Conservation (phyloP, 2,329 filamentous ascomycete species). For the Colletotrichum tofieldiae region DNA sequence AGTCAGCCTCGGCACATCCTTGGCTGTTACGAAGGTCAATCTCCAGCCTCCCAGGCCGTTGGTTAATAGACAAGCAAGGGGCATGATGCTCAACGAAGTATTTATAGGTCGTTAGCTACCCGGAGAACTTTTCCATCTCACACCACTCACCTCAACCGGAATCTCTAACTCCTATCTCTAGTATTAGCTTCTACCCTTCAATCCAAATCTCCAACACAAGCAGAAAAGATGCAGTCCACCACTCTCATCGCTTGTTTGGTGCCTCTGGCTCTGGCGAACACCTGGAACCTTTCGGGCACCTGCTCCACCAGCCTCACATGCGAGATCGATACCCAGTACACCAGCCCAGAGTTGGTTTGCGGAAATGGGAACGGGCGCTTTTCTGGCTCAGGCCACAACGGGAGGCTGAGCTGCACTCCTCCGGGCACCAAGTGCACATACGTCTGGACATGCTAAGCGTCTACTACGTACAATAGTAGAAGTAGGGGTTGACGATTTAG, state of each 20-base stretch:
- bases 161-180: too few relatives aligned
- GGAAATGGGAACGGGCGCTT: neutral
- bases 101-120: too few relatives aligned
- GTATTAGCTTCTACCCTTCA: neutral
- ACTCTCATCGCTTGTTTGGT: neutral
- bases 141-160: too few relatives aligned
- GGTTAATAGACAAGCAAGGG: too few relatives aligned
- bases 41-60: too few relatives aligned
- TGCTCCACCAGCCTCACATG: conserved; percentile 3
- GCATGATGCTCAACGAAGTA: too few relatives aligned
- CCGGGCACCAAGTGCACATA: conserved; percentile 3
- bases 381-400: neutral
- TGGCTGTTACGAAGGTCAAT: too few relatives aligned
- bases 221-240: conserved; percentile 16
- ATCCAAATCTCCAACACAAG: too few relatives aligned
- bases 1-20: too few relatives aligned
- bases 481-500: too few relatives aligned
- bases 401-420: neutral
- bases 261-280: neutral
- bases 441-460: conserved; percentile 1
- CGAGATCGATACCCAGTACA: conserved; percentile 14
- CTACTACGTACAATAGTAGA: neutral
- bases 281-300: conserved; percentile 12
- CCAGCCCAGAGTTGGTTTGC: conserved; percentile 6
- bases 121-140: too few relatives aligned